Base-by-base conservation (phyloP, 768 basidiomycete species). In the Tylopilus vinaceipallidus region DNA sequence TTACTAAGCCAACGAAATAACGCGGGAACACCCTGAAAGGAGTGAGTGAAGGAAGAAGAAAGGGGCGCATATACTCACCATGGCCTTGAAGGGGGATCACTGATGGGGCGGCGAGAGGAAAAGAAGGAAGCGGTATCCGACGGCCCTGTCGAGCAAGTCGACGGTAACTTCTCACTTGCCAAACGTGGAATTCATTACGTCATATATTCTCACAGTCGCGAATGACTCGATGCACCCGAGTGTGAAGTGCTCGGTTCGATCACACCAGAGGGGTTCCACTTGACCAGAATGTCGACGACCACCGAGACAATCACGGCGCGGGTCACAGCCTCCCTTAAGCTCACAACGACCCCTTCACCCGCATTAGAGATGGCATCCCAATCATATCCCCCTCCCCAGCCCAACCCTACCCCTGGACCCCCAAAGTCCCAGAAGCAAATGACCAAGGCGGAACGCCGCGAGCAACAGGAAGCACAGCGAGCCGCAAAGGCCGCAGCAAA, bases 1-100 rank as follows among this genome's bases (percentile, higher is more conserved):
- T 88, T 95, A 68, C 93, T 97, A 51, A 98, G 79, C 95, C 95
- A 99, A 65, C 95, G 85, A 74, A 98, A 98, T 55, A 98, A 80
- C 40, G 95, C 95, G 52, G 95, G 95, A 54, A 98, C 95, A 84
- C 95, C 95, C 95, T 95, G 50, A 11, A 55, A 49, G 34, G 34
- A 35, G 27, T n/a, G 42, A 12, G 33, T 55, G 11, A 66, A 38
- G 11, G 13, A 40, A 7, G 38, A 22, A n/a, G n/a, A 8, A 26
- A 12, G 19, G 17, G 8, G 8, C 2, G 22, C 8, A 27, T 7
- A 23, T 12, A 36, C 59, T 1, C 20, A 68, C 65, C 65, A 66
- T 66, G 48, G 35, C 22, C 52, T 48, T 45, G 49, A n/a, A n/a
- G n/a, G n/a, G n/a, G n/a, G n/a, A n/a, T n/a, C n/a, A n/a, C n/a